phyloP scores from a whole-genome alignment of 805 yeast genomes.

The Metschnikowia sp. region DNA sequence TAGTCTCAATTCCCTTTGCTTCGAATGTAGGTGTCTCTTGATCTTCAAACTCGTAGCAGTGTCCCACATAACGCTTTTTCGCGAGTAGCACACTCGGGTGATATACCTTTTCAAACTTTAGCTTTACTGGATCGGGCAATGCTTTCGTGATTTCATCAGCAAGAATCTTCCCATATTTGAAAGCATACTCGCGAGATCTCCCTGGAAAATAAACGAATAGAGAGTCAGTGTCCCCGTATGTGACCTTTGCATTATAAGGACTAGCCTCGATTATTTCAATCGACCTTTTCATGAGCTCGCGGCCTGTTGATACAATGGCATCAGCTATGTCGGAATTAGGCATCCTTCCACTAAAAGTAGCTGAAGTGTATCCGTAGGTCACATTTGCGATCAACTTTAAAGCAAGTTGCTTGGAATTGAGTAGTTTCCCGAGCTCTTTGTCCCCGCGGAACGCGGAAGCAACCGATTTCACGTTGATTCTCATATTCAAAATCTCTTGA shows the following conservation, averaged over 20 bases:
- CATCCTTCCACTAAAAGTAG: conserved; percentile 95
- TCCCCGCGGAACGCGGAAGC: conserved; percentile 51
- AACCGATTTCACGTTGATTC: conserved; percentile 75
- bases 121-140: conserved; percentile 76
- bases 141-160: conserved; percentile 57
- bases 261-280: conserved; percentile 63
- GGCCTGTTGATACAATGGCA: conserved; percentile 85
- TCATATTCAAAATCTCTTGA: conserved; percentile 72
- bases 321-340: conserved; percentile 95
- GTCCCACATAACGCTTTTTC: conserved; percentile 91
- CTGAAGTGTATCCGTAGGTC: conserved; percentile 93
- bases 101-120: conserved; percentile 91
- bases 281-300: conserved; percentile 77
- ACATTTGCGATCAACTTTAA: conserved; percentile 90
- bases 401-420: conserved; percentile 80
- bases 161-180: conserved; percentile 66
- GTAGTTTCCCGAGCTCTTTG: conserved; percentile 48
- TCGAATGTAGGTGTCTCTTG: conserved; percentile 70
- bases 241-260: conserved; percentile 85
- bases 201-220: conserved; percentile 90
- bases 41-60: conserved; percentile 58
- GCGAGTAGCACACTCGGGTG: conserved; percentile 79
- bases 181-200: conserved; percentile 70
- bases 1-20: conserved; percentile 96
- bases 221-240: conserved; percentile 96